Evolutionary conservation across 192 early-diverging fungal species (phyloP).

Genomic region (Umbelopsis isabellina): DNA sequence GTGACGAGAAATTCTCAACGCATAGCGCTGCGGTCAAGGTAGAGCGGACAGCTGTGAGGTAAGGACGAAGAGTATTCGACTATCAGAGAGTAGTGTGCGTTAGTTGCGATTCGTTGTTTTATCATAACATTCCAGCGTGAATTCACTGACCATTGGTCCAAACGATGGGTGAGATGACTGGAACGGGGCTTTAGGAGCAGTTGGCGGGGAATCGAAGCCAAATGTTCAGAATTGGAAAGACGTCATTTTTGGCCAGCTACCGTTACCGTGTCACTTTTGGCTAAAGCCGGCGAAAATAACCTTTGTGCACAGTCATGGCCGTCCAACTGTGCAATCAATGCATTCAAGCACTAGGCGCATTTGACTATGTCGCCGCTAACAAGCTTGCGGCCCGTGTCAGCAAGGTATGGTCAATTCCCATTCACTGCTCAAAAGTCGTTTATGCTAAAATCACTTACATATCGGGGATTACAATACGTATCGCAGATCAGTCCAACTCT

Average conservation of each 20-base stretch:
- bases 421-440: too few relatives aligned
- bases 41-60: conserved; percentile 91
- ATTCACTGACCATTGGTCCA: conserved; percentile 5
- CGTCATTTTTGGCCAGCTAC: background rate
- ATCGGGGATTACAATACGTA: conserved; percentile 15
- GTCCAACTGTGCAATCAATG: conserved; percentile 16
- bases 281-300: background rate
- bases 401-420: conserved; percentile 30
- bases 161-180: conserved; percentile 20
- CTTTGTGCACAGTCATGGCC: background rate
- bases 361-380: conserved; percentile 52
- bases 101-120: background rate
- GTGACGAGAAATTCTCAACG: conserved; percentile 96
- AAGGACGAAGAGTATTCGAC: conserved; percentile 97
- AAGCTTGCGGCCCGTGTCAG: conserved; percentile 42
- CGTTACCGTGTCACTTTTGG: background rate
- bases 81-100: conserved; percentile 38
- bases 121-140: background rate
- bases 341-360: conserved; percentile 47
- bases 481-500: conserved; percentile 28
- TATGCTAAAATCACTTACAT: background rate
- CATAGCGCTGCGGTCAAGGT: conserved; percentile 95
- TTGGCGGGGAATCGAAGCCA: background rate
- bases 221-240: conserved; percentile 3
- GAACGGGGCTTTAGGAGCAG: background rate